Percentiles rank a stretch among this genome's conserved stretches.
These are phyloP conservation scores for Heliamphora ciliata DNA, from an alignment of 179 eudicot genomes.

Conservation along the genomic window DNA sequence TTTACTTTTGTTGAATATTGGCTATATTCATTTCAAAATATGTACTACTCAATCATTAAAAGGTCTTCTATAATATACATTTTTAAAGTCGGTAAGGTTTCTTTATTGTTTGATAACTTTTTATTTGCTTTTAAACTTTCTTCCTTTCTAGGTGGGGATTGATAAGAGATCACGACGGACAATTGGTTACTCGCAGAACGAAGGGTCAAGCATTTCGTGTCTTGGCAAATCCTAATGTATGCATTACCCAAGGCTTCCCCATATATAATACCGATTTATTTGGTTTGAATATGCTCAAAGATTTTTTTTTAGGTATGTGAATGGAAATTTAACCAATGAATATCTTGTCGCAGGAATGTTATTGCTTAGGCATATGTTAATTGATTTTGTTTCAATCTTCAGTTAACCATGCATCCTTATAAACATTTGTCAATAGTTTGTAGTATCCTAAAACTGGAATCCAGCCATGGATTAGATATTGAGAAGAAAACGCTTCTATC, in stretches of 20 bases:
- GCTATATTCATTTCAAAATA: no score
- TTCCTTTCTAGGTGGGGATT: slow-evolving; percentile 43
- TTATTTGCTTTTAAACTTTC: background rate
- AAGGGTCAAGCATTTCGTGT: slow-evolving; percentile 42
- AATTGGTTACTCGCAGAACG: slow-evolving; percentile 27
- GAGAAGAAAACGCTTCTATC: background rate
- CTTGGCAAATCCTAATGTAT: slow-evolving; percentile 68
- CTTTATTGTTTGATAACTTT: background rate
- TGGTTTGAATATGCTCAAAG: slow-evolving; percentile 45
- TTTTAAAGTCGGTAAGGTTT: background rate
- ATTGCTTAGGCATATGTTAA: background rate
- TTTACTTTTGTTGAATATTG: no score
- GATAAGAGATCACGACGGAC: slow-evolving; percentile 29
- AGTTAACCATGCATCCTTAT: background rate
- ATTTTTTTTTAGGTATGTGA: slow-evolving; percentile 31
- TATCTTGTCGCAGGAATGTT: background rate
- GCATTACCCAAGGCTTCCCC: slow-evolving; percentile 40
- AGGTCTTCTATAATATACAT: background rate
- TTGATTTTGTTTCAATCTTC: background rate
- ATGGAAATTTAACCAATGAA: slow-evolving; percentile 8
- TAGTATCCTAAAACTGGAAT: background rate
- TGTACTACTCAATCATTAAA: no score
- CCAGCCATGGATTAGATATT: background rate
- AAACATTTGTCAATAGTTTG: background rate
- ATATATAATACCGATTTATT: slow-evolving; percentile 33